phyloP scores from a whole-genome alignment of 1,139 yeast species.

The Geotrichum citri-aurantii region DNA sequence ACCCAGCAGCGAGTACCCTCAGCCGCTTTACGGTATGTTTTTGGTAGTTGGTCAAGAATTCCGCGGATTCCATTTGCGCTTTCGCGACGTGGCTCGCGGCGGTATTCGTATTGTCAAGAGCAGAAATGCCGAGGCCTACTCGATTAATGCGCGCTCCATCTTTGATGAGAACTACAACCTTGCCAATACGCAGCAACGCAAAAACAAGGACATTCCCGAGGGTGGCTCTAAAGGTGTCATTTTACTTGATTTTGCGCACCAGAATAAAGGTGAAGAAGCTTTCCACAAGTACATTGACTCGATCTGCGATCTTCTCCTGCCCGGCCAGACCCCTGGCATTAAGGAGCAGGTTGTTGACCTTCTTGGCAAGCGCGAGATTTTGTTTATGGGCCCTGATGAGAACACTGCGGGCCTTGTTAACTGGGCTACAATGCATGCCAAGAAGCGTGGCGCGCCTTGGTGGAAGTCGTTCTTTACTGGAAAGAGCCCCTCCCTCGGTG shows the following conservation, averaged over 20 bases:
- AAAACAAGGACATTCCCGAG: slow-evolving; percentile 97
- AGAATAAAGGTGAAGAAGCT: slow-evolving; percentile 75
- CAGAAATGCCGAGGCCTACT: slow-evolving; percentile 78
- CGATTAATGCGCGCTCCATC: slow-evolving; percentile 76
- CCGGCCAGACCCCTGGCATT: slow-evolving; percentile 63
- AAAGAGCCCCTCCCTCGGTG: slow-evolving; percentile 85
- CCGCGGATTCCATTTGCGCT: slow-evolving; percentile 95
- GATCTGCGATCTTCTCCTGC: slow-evolving; percentile 76
- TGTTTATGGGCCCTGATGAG: slow-evolving; percentile 98
- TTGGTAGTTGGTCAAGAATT: slow-evolving; percentile 94
- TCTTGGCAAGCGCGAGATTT: slow-evolving; percentile 76
- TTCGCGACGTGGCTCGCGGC: slow-evolving; percentile 96
- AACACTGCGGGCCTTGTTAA: slow-evolving; percentile 93
- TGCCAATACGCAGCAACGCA: slow-evolving; percentile 94
- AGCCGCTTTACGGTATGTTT: slow-evolving; percentile 90
- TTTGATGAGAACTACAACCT: slow-evolving; percentile 95
- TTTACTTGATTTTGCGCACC: slow-evolving; percentile 69
- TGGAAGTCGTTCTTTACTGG: slow-evolving; percentile 99
- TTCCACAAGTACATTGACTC: slow-evolving; percentile 92
- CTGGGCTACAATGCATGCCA: slow-evolving; percentile 98
- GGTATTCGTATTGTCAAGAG: slow-evolving; percentile 95
- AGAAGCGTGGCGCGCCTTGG: slow-evolving; percentile 92
- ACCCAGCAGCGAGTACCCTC: slow-evolving; percentile 83
- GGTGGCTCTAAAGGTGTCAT: slow-evolving; percentile 99
- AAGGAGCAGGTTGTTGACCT: slow-evolving; percentile 84